These are phyloP conservation scores for Microsporum ferrugineum DNA, from an alignment of 2,329 filamentous ascomycete species.

Conservation along the genomic window DNA sequence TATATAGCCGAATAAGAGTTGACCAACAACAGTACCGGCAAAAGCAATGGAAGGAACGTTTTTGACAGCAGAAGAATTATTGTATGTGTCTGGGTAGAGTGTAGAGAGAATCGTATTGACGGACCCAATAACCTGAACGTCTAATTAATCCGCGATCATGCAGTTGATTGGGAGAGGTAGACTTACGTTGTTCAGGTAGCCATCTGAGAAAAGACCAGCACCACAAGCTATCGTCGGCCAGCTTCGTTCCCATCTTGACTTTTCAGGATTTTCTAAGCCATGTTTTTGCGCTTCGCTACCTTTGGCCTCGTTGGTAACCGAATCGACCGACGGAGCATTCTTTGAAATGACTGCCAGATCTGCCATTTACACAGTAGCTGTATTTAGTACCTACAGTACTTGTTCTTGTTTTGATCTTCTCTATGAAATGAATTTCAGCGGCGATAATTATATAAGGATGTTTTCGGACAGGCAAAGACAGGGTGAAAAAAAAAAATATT, in stretches of 20 bases:
- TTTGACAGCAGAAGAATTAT: slow-evolving; percentile 53
- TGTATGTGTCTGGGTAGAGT: slow-evolving; percentile 61
- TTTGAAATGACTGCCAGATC: neutral
- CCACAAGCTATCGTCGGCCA: slow-evolving; percentile 79
- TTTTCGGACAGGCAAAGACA: too few relatives aligned
- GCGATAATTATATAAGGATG: too few relatives aligned
- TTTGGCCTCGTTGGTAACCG: neutral
- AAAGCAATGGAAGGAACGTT: slow-evolving; percentile 72
- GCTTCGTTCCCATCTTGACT: slow-evolving; percentile 42
- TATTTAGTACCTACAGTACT: neutral
- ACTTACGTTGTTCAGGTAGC: slow-evolving; percentile 75
- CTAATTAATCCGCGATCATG: neutral
- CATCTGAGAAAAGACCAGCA: slow-evolving; percentile 80
- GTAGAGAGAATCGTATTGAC: slow-evolving; percentile 63
- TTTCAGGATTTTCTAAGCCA: slow-evolving; percentile 14
- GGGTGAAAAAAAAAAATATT: too few relatives aligned
- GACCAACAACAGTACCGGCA: slow-evolving; percentile 22
- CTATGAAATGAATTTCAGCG: too few relatives aligned
- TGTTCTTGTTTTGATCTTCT: too few relatives aligned
- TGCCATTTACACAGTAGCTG: neutral
- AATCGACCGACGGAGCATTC: neutral
- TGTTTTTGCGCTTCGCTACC: neutral
- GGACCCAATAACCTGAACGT: slow-evolving; percentile 61
- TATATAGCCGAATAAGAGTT: slow-evolving; percentile 22
- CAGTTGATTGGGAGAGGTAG: neutral